These are phyloP conservation scores for Penicillium diatomitis DNA, from an alignment of 495 filamentous ascomycete genomes.

Conservation along the genomic window DNA sequence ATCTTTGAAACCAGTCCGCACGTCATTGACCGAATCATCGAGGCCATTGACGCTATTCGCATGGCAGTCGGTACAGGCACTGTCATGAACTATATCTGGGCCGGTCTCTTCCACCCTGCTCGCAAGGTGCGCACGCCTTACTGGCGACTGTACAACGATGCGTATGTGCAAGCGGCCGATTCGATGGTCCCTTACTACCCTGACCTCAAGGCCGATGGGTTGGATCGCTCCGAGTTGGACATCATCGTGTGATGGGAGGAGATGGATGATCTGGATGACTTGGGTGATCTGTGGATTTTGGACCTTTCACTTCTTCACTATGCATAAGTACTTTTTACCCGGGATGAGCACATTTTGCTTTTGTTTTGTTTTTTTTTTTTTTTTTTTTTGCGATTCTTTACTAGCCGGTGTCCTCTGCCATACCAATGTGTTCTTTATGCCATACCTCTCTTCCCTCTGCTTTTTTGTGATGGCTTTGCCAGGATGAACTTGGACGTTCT, in stretches of 20 bases:
- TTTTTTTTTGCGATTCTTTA: slow-evolving; percentile 1
- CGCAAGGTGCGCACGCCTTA: slow-evolving; percentile 89
- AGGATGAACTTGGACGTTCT: slow-evolving; percentile 14
- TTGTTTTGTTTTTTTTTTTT: slow-evolving; percentile 2
- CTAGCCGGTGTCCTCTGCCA: slow-evolving; percentile 14
- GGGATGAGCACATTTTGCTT: slow-evolving; percentile 1
- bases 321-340: slow-evolving; percentile 10
- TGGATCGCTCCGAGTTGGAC: slow-evolving; percentile 67
- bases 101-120: slow-evolving; percentile 92
- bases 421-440: slow-evolving; percentile 7
- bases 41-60: slow-evolving; percentile 92
- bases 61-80: slow-evolving; percentile 87
- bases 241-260: slow-evolving; percentile 59
- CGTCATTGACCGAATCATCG: slow-evolving; percentile 95
- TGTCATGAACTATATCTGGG: slow-evolving; percentile 96
- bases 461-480: background rate
- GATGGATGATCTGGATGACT: background rate
- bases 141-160: slow-evolving; percentile 92
- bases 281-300: slow-evolving; percentile 2
- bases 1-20: slow-evolving; percentile 97
- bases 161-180: slow-evolving; percentile 91
- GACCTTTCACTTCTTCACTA: slow-evolving; percentile 13
- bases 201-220: slow-evolving; percentile 62
- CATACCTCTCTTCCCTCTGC: slow-evolving; percentile 3
- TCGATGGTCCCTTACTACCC: slow-evolving; percentile 95